Evolutionary conservation across 2,329 filamentous ascomycete genomes (phyloP), one percentile per base, ranked within the genome.

Genomic region (Fusarium tjaetaba): DNA sequence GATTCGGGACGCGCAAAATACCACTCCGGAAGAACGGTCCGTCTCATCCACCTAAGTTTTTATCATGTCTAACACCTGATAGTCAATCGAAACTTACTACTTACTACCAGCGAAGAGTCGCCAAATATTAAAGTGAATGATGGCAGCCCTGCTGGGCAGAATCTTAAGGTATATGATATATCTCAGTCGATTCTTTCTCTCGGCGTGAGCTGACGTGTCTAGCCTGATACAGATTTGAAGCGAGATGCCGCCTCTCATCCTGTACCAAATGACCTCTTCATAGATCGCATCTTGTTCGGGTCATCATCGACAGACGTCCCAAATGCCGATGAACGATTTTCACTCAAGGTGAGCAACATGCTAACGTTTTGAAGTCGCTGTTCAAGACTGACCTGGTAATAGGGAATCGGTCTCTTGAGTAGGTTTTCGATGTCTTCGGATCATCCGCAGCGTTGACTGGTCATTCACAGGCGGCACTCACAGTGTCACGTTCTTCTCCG

Each of bases 371-470:
- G 1, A 16, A 34, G 16, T 6, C 4, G 4, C 16, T 18, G 16
- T 38, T 18, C 7, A 11, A 10, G 14, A 8, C 57, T 46, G 36
- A 67, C 24, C 3, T 22, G 18, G 7, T 0, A 11, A 32, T 6
- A 77, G 75, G 75, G 75, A 8, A 76, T 76, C 8, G 75, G 75
- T 2, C 58, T 77, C 4, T 49, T 77, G 18, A 72, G 75, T 77
- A 68, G 1, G 28, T 48, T 16, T 36, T 18, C 7, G 0, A n/a
- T 2, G 4, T 8, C 24, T 26, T 20, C 11, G 5, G 7, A 26
- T 26, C 11, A 13, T 4, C 7, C 7, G 4, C 4, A 26, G 11
- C 24, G 7, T 13, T 26, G 4, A 14, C 32, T 32, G 13, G 14
- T 32, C 5, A 32, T 32, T 14, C 8, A 6, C 18, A 46, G 75